Conservation (phyloP, 768 basidiomycete genomes). For the Mycena alexandri region DNA sequence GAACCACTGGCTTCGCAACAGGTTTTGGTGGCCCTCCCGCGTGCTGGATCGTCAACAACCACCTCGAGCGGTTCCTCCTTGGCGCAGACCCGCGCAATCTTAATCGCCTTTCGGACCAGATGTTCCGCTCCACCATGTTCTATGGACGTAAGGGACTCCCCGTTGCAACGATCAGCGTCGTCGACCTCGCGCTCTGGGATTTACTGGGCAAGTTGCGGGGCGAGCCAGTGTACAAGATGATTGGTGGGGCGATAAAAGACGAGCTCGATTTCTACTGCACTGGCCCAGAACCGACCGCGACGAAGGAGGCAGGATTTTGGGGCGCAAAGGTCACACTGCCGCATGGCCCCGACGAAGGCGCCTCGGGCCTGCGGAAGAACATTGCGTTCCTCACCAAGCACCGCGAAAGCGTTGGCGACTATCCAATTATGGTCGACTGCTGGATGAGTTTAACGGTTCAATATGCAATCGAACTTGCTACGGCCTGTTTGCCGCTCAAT, state of each 20-base stretch:
- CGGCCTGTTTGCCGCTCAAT: constrained; percentile 44
- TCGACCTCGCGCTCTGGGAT: constrained; percentile 50
- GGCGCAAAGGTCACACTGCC: constrained; percentile 49
- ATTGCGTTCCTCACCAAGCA: constrained; percentile 46
- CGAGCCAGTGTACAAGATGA: constrained; percentile 50
- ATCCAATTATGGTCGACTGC: constrained; percentile 46
- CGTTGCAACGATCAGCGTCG: constrained; percentile 46
- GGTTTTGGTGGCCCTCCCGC: constrained; percentile 49
- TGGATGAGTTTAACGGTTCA: constrained; percentile 49
- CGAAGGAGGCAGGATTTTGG: constrained; percentile 46
- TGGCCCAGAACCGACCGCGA: constrained; percentile 43
- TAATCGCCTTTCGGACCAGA: constrained; percentile 47
- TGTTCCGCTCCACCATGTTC: constrained; percentile 48
- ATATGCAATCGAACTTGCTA: constrained; percentile 49
- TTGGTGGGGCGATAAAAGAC: constrained; percentile 48
- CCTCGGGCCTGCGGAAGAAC: constrained; percentile 45
- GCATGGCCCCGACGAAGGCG: constrained; percentile 46
- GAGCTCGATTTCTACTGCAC: constrained; percentile 46
- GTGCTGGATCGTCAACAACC: constrained; percentile 48
- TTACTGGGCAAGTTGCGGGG: constrained; percentile 46
- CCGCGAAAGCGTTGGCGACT: constrained; percentile 46
- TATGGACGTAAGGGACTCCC: constrained; percentile 49
- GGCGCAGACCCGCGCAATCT: constrained; percentile 48
- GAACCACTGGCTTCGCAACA: constrained; percentile 47
- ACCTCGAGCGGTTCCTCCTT: constrained; percentile 47